Evolutionary conservation across 2,329 filamentous ascomycete genomes (phyloP).

Genomic region (Xylariales sp.): DNA sequence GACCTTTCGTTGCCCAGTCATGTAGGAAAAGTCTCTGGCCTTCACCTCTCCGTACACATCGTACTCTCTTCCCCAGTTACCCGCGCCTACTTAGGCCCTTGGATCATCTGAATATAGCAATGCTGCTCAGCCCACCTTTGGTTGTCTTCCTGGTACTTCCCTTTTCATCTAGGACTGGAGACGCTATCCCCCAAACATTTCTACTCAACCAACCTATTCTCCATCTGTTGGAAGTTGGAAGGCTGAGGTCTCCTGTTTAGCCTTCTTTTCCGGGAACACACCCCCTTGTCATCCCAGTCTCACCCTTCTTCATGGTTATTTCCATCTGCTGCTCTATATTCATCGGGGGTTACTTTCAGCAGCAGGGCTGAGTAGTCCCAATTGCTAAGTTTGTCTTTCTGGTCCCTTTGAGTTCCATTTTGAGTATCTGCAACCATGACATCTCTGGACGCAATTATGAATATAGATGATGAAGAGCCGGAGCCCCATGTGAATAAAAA

Average conservation of each 20-base stretch:
- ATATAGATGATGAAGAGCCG: slow-evolving; percentile 45
- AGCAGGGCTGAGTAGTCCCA: slow-evolving; percentile 25
- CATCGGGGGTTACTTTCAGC: slow-evolving; percentile 18
- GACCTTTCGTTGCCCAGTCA: slow-evolving; percentile 14
- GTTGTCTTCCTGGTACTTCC: slow-evolving; percentile 29
- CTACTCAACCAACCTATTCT: slow-evolving; percentile 24
- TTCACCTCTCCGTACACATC: slow-evolving; percentile 10
- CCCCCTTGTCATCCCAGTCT: slow-evolving; percentile 24
- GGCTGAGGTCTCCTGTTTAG: slow-evolving; percentile 31
- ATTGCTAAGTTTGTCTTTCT: slow-evolving; percentile 26
- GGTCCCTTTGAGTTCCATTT: slow-evolving; percentile 31
- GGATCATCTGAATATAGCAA: slow-evolving; percentile 36
- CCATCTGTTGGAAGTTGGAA: slow-evolving; percentile 28
- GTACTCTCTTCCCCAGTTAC: slow-evolving; percentile 12
- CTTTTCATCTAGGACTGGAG: slow-evolving; percentile 32
- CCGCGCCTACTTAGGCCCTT: slow-evolving; percentile 23
- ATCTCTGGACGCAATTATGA: slow-evolving; percentile 54
- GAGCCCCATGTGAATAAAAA: slow-evolving; percentile 41
- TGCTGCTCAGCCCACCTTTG: slow-evolving; percentile 29
- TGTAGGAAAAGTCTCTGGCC: slow-evolving; percentile 11
- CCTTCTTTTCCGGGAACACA: slow-evolving; percentile 25
- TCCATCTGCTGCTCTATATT: slow-evolving; percentile 25
- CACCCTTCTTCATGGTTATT: slow-evolving; percentile 22
- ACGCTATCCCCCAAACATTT: slow-evolving; percentile 26
- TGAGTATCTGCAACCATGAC: slow-evolving; percentile 43